Evolutionary conservation across 805 yeast species (phyloP).

Genomic region (Pichia cabralensis): DNA sequence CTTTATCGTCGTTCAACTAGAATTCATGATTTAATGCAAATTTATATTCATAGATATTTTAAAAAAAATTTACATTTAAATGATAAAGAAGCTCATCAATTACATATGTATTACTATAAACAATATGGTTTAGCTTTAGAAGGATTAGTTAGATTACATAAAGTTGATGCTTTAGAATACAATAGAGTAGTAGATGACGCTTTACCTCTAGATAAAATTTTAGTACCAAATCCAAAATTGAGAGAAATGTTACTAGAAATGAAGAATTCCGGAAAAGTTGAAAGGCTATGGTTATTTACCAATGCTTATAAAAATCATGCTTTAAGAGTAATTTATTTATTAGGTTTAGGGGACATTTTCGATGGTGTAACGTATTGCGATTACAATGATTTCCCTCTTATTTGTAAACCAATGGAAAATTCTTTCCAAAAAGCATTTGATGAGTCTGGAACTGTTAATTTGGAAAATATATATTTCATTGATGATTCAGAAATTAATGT

Average conservation of each 20-base stretch:
- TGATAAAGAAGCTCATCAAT: conserved; percentile 62
- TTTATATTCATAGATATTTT: conserved; percentile 73
- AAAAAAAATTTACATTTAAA: conserved; percentile 48
- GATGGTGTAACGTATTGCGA: conserved; percentile 94
- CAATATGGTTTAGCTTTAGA: conserved; percentile 90
- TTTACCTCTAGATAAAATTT: conserved; percentile 71
- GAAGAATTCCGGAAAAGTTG: conserved; percentile 39
- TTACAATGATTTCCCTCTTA: conserved; percentile 56
- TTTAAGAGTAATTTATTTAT: conserved; percentile 59
- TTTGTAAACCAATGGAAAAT: conserved; percentile 81
- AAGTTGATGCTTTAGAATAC: conserved; percentile 81
- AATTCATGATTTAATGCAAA: conserved; percentile 84
- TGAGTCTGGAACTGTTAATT: conserved; percentile 47
- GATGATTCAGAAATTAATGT: conserved; percentile 84
- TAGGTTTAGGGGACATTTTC: conserved; percentile 87
- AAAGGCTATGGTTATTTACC: conserved; percentile 83
- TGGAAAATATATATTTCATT: conserved; percentile 55
- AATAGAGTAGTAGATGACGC: conserved; percentile 88
- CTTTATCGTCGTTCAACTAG: conserved; percentile 64
- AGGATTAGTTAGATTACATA: conserved; percentile 63
- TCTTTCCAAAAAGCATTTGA: conserved; percentile 57
- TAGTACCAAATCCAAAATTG: conserved; percentile 49
- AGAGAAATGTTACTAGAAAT: conserved; percentile 42
- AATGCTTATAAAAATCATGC: conserved; percentile 94
- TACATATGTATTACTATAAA: conserved; percentile 70